These are phyloP conservation scores for Verticillium tricorpus DNA, from an alignment of 2,329 filamentous ascomycete species.

Conservation along the genomic window DNA sequence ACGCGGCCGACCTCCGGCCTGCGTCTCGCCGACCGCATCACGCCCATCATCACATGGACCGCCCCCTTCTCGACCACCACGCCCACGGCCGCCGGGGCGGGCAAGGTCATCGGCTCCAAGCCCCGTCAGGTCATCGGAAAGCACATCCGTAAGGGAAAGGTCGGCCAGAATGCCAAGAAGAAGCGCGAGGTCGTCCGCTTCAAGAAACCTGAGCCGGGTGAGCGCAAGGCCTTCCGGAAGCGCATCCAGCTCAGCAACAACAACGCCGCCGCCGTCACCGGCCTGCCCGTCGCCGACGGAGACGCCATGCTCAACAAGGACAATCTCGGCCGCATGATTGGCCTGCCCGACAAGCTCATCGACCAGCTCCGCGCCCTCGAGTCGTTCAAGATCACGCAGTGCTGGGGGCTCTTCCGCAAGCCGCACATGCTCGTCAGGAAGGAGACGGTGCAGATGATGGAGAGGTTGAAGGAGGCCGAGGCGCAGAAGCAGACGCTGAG, in stretches of 20 bases:
- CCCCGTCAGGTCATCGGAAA: slow-evolving; percentile 6
- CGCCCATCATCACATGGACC: slow-evolving; percentile 25
- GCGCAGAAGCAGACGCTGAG: slow-evolving; percentile 51
- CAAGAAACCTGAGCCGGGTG: slow-evolving; percentile 64
- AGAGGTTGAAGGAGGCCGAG: slow-evolving; percentile 53
- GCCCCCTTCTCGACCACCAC: slow-evolving; percentile 37
- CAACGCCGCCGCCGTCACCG: slow-evolving; percentile 77
- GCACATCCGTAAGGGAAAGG: slow-evolving; percentile 15
- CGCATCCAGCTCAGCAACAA: slow-evolving; percentile 89
- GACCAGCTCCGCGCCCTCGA: slow-evolving; percentile 80
- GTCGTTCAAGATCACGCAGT: slow-evolving; percentile 87
- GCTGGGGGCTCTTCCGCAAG: slow-evolving; percentile 79
- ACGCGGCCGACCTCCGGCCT: slow-evolving; percentile 26
- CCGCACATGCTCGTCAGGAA: slow-evolving; percentile 74
- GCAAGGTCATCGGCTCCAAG: slow-evolving; percentile 3
- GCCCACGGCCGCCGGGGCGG: slow-evolving; percentile 16
- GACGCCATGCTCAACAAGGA: slow-evolving; percentile 49
- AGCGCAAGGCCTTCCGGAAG: slow-evolving; percentile 83
- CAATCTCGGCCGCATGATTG: slow-evolving; percentile 62
- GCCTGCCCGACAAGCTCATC: slow-evolving; percentile 63
- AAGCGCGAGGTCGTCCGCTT: slow-evolving; percentile 34
- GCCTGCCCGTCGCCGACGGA: slow-evolving; percentile 56
- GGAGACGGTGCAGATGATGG: slow-evolving; percentile 71
- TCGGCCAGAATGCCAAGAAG: slow-evolving; percentile 36
- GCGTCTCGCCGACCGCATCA: slow-evolving; percentile 26